These are phyloP conservation scores for Colletotrichum limetticola DNA, from an alignment of 2,329 filamentous ascomycete species.

Conservation along the genomic window DNA sequence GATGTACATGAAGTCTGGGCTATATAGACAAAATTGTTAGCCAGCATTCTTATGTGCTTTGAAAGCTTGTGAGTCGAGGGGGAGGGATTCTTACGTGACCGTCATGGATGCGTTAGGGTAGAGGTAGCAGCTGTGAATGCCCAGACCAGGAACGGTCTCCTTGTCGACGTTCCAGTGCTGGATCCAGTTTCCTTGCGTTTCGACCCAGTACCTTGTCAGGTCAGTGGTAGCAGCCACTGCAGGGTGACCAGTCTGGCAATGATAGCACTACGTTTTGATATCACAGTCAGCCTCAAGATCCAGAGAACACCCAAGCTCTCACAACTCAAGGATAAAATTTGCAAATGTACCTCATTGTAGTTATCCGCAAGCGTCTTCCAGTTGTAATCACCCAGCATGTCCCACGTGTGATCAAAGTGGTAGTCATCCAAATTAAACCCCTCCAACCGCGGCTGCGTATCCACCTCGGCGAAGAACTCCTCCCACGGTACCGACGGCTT, in stretches of 20 bases:
- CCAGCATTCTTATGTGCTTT: too few relatives aligned
- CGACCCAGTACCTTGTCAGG: constrained; percentile 54
- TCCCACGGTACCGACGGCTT: constrained; percentile 53
- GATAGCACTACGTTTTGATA: constrained; percentile 46
- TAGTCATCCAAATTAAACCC: constrained; percentile 39
- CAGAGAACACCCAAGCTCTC: too few relatives aligned
- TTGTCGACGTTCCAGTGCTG: constrained; percentile 50
- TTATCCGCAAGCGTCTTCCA: constrained; percentile 57
- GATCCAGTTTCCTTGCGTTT: constrained; percentile 46
- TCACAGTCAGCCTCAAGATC: neutral
- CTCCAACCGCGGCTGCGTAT: constrained; percentile 37
- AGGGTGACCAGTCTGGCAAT: constrained; percentile 60
- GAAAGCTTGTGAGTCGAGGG: too few relatives aligned
- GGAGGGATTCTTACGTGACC: constrained; percentile 47
- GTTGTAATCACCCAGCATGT: constrained; percentile 46
- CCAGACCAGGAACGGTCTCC: constrained; percentile 40
- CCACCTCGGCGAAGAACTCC: constrained; percentile 47
- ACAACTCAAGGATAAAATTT: accelerated
- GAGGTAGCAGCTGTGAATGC: constrained; percentile 50
- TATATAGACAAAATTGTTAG: constrained; percentile 30
- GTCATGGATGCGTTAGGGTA: constrained; percentile 53
- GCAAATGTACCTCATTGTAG: constrained; percentile 51
- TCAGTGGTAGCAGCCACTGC: constrained; percentile 54
- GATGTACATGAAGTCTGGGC: constrained; percentile 61
- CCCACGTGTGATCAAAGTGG: constrained; percentile 44